phyloP scores from a whole-genome alignment of 2,329 filamentous ascomycete species.

The Cryphonectria radicalis region DNA sequence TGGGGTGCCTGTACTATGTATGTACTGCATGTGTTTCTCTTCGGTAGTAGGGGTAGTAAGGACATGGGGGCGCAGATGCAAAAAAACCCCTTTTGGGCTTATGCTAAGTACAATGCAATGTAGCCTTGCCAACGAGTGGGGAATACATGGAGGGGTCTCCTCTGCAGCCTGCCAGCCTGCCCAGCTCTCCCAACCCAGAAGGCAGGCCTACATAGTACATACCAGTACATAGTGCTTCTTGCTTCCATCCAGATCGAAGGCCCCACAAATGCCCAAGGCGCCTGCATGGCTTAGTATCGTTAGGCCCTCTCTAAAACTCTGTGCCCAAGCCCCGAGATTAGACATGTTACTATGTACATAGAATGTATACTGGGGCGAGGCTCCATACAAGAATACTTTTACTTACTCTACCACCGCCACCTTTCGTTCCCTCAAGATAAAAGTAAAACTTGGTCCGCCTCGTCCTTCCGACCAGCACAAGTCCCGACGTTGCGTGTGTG shows the following conservation, averaged over 20 bases:
- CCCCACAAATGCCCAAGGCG: background rate
- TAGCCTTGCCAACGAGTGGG: background rate
- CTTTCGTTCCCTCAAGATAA: background rate
- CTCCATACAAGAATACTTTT: background rate
- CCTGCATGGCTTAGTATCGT: background rate
- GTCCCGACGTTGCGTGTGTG: background rate
- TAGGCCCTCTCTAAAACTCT: constrained; percentile 7
- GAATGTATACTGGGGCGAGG: background rate
- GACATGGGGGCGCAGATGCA: background rate
- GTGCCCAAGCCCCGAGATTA: constrained; percentile 9
- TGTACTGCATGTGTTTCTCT: background rate
- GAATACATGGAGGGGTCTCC: background rate
- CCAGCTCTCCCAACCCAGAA: background rate
- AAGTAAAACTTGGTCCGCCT: background rate
- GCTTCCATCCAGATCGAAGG: background rate
- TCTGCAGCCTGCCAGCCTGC: constrained; percentile 2
- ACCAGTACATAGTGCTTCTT: background rate
- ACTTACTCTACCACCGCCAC: background rate
- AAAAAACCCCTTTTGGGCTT: background rate
- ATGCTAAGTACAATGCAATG: background rate
- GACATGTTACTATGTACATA: background rate
- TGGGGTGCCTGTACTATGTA: background rate
- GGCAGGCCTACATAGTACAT: background rate
- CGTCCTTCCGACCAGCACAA: background rate
- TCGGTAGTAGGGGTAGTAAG: background rate